Conservation (phyloP, 2,329 filamentous ascomycete genomes). For the Apiospora phragmitis region DNA sequence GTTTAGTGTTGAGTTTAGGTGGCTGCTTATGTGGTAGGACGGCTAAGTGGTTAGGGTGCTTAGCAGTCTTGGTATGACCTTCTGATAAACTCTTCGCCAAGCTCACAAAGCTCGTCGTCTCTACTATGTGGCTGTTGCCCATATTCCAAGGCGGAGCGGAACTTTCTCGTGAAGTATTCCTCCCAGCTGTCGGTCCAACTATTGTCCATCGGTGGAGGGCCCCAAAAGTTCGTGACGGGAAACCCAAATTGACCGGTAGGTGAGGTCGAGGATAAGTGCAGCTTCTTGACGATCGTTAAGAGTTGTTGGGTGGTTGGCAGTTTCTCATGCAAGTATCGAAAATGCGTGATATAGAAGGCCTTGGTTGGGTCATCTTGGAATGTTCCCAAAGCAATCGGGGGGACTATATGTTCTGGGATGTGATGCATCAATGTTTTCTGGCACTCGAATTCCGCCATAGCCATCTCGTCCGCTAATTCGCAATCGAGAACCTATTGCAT, state of each 20-base stretch:
- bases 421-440: background rate
- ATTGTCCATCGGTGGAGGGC: conserved; percentile 11
- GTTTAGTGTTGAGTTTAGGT: too few species aligned
- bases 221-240: conserved; percentile 8
- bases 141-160: background rate
- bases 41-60: too few species aligned
- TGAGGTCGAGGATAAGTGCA: background rate
- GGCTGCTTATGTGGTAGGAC: too few species aligned
- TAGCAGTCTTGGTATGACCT: background rate
- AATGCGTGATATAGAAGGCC: conserved; percentile 10
- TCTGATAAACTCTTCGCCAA: conserved; percentile 8
- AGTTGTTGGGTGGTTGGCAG: conserved; percentile 2
- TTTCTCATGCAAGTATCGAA: conserved; percentile 10
- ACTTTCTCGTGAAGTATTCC: conserved; percentile 12
- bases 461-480: conserved; percentile 10
- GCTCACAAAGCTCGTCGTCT: conserved; percentile 1
- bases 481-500: conserved; percentile 7
- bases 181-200: conserved; percentile 12
- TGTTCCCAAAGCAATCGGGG: background rate
- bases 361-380: background rate
- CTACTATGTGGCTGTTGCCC: background rate
- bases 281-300: conserved; percentile 5
- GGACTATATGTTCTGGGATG: background rate
- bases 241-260: conserved; percentile 10
- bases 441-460: conserved; percentile 10